Evolutionary conservation across 1,139 yeast genomes (phyloP).

Genomic region (Yamadazyma siamensis): DNA sequence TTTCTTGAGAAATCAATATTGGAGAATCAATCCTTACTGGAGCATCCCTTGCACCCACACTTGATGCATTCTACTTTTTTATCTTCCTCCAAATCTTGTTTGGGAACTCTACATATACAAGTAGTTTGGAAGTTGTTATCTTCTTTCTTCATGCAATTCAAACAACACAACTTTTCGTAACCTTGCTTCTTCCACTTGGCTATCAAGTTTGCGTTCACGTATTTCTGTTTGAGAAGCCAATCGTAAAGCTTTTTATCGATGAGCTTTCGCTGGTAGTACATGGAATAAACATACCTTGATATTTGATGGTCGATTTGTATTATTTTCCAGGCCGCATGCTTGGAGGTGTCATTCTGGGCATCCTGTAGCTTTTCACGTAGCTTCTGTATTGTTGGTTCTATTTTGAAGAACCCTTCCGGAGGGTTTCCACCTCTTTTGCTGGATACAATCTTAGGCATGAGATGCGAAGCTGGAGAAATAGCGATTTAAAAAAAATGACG

Average conservation of each 20-base stretch:
- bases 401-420: constrained; percentile 73
- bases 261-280: constrained; percentile 66
- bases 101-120: constrained; percentile 87
- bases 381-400: constrained; percentile 68
- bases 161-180: constrained; percentile 82
- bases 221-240: constrained; percentile 68
- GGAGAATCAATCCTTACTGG: constrained; percentile 79
- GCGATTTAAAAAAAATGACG: constrained; percentile 38
- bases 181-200: constrained; percentile 94
- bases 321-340: constrained; percentile 71
- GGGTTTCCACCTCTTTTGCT: constrained; percentile 46
- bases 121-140: constrained; percentile 65
- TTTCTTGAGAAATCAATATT: too few species aligned
- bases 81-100: constrained; percentile 41
- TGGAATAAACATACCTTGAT: constrained; percentile 70
- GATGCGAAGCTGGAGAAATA: neutral
- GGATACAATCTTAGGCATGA: constrained; percentile 43
- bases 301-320: constrained; percentile 69
- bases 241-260: constrained; percentile 70
- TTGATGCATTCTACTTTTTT: constrained; percentile 62
- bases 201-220: constrained; percentile 67
- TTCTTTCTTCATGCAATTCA: constrained; percentile 67
- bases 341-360: constrained; percentile 46
- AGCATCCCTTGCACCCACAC: constrained; percentile 89
- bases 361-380: constrained; percentile 60